A percentile compares a stretch with the other conserved stretches of the same genome.
Evolutionary conservation across 2,329 filamentous ascomycete species (phyloP).

Genomic region (Cercospora citrullina): DNA sequence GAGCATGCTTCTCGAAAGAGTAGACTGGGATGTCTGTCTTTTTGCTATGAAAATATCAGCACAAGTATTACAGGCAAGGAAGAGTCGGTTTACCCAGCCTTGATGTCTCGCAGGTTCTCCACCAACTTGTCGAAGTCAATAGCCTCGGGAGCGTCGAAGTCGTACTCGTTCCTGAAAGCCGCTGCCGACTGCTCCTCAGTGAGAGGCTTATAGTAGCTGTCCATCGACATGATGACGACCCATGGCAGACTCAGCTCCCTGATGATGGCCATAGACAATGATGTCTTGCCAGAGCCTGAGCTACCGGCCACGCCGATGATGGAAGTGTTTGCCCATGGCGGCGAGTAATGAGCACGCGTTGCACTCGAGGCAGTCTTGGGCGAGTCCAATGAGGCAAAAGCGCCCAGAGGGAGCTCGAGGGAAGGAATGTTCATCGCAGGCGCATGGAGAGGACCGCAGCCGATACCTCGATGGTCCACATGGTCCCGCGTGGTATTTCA

Average conservation of each 20-base stretch:
- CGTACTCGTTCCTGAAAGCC: conserved; percentile 88
- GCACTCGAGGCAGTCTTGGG: conserved; percentile 12
- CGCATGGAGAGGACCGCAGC: conserved; percentile 33
- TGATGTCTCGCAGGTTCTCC: conserved; percentile 76
- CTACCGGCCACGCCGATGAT: conserved; percentile 96
- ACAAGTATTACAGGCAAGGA: neutral
- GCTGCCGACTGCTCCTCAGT: conserved; percentile 73
- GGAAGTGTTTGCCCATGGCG: conserved; percentile 93
- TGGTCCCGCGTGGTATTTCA: conserved; percentile 21
- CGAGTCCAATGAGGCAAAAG: conserved; percentile 23
- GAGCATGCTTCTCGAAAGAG: conserved; percentile 88
- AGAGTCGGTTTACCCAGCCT: conserved; percentile 73
- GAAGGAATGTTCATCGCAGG: conserved; percentile 34
- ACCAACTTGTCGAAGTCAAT: conserved; percentile 93
- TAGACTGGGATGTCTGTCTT: conserved; percentile 91
- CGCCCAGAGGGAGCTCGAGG: conserved; percentile 32
- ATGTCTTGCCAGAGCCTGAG: conserved; percentile 94
- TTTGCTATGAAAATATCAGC: conserved; percentile 55
- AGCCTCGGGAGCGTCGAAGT: conserved; percentile 91
- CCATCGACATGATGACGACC: conserved; percentile 98
- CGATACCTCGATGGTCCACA: conserved; percentile 34
- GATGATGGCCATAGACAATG: conserved; percentile 87
- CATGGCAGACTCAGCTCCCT: conserved; percentile 87
- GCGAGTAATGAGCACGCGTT: conserved; percentile 71
- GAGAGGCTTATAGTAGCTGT: conserved; percentile 95